Percentiles rank a stretch among this genome's conserved stretches.
Conservation (phyloP, 805 yeast genomes). For the Diddensiella transvaalensis region DNA sequence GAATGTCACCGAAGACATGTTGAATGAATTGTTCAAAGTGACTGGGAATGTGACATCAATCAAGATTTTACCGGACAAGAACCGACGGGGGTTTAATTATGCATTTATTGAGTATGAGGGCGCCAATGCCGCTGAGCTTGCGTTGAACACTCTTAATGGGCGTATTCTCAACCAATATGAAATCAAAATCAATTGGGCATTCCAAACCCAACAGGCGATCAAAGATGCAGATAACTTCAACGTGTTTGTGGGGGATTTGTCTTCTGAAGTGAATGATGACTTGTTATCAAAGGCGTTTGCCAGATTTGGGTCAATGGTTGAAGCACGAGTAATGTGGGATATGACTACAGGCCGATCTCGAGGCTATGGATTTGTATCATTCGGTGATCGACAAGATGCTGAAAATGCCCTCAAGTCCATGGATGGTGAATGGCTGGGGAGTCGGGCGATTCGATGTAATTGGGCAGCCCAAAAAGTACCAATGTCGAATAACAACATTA, state of each 20-base stretch:
- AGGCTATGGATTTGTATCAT: slow-evolving; percentile 89
- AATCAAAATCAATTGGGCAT: slow-evolving; percentile 77
- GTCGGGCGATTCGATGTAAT: slow-evolving; percentile 76
- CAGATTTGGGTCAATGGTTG: slow-evolving; percentile 57
- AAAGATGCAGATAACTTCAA: slow-evolving; percentile 54
- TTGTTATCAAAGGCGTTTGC: slow-evolving; percentile 58
- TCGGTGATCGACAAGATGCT: slow-evolving; percentile 63
- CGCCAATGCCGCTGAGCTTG: slow-evolving; percentile 56
- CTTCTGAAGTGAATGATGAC: slow-evolving; percentile 80
- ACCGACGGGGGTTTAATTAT: slow-evolving; percentile 64
- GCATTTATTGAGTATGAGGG: slow-evolving; percentile 76
- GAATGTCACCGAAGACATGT: slow-evolving; percentile 57
- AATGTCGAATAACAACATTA: slow-evolving; percentile 19
- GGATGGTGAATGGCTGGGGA: slow-evolving; percentile 71
- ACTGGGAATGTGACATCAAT: slow-evolving; percentile 47
- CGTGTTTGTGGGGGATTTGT: slow-evolving; percentile 82
- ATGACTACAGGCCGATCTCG: slow-evolving; percentile 89
- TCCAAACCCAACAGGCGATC: slow-evolving; percentile 68
- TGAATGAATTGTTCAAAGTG: slow-evolving; percentile 52
- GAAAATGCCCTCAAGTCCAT: slow-evolving; percentile 65
- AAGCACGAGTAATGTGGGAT: slow-evolving; percentile 97
- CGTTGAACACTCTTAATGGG: slow-evolving; percentile 60
- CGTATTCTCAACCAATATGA: slow-evolving; percentile 47
- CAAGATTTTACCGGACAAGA: slow-evolving; percentile 73
- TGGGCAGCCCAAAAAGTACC: slow-evolving; percentile 75